Evolutionary conservation across 306 rosid genomes (phyloP).

Genomic region (Cucumis hystrix): DNA sequence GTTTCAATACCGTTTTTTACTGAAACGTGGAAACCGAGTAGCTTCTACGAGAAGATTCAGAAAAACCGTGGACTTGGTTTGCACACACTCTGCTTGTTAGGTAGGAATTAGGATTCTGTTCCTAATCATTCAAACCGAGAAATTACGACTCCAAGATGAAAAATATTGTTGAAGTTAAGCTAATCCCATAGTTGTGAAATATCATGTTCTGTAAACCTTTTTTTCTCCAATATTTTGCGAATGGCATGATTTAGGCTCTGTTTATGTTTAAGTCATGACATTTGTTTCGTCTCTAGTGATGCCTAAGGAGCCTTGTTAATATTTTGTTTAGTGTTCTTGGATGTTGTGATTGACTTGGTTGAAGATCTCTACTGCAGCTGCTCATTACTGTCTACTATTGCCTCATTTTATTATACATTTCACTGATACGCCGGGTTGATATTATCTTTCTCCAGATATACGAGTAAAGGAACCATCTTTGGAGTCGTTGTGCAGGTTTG

Average conservation of each 20-base stretch:
- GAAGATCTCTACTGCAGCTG: background rate
- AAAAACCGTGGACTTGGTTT: conserved; percentile 36
- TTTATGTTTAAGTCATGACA: background rate
- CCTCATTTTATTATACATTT: background rate
- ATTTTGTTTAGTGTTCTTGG: background rate
- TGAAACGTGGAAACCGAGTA: conserved; percentile 78
- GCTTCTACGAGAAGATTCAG: conserved; percentile 79
- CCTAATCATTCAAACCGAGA: background rate
- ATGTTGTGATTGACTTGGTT: background rate
- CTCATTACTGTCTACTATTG: background rate
- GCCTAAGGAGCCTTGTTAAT: background rate
- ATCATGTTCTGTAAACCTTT: background rate
- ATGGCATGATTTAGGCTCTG: background rate
- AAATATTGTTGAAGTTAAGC: background rate
- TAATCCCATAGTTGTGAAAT: background rate
- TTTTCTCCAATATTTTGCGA: background rate
- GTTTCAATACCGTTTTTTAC: conserved; percentile 78
- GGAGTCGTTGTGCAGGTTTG: conserved; percentile 75
- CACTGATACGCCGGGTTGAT: background rate
- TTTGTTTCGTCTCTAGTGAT: background rate
- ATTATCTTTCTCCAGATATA: conserved; percentile 36
- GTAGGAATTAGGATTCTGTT: conserved; percentile 23
- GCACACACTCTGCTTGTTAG: conserved; percentile 44
- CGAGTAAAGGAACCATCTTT: conserved; percentile 87
- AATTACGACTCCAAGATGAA: background rate